phyloP scores from a whole-genome alignment of 2,329 filamentous ascomycete species.

The Stachybotrys chlorohalonatus region DNA sequence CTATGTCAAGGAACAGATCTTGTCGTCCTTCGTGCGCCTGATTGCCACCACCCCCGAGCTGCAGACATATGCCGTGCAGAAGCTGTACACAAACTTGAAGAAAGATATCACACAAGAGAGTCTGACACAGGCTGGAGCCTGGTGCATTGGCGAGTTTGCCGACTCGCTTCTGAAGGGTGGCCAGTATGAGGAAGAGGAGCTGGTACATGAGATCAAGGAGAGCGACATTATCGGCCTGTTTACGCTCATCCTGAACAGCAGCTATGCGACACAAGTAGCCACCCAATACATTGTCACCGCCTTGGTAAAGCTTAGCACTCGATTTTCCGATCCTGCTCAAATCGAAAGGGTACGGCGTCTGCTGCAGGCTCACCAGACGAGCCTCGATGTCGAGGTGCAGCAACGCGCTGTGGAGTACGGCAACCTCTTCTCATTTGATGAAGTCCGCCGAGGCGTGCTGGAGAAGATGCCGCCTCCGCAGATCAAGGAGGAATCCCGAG shows the following conservation, averaged over 20 bases:
- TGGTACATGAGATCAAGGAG: constrained; percentile 73
- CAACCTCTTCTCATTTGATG: constrained; percentile 86
- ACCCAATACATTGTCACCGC: constrained; percentile 95
- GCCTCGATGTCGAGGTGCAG: constrained; percentile 90
- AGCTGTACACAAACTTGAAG: constrained; percentile 81
- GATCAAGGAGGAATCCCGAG: constrained; percentile 89
- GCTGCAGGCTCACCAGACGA: constrained; percentile 69
- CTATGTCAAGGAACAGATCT: constrained; percentile 94
- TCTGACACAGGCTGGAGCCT: constrained; percentile 82
- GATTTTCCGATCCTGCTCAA: constrained; percentile 75
- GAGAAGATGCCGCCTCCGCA: constrained; percentile 98
- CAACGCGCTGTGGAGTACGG: constrained; percentile 92
- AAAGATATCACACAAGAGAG: constrained; percentile 98
- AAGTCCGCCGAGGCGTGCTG: constrained; percentile 79
- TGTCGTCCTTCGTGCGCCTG: constrained; percentile 91
- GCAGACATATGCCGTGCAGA: constrained; percentile 94
- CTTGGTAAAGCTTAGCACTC: constrained; percentile 87
- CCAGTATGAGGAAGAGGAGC: constrained; percentile 88
- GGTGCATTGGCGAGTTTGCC: constrained; percentile 96
- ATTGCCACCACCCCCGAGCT: constrained; percentile 91
- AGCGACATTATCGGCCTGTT: constrained; percentile 91
- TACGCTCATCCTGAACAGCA: constrained; percentile 84
- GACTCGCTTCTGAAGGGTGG: constrained; percentile 83
- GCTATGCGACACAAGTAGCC: constrained; percentile 81
- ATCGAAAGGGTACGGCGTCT: constrained; percentile 76